Percentiles rank a stretch among this genome's conserved stretches.
Conservation (phyloP, 768 basidiomycete genomes). For the Amanita pseudoporphyria region DNA sequence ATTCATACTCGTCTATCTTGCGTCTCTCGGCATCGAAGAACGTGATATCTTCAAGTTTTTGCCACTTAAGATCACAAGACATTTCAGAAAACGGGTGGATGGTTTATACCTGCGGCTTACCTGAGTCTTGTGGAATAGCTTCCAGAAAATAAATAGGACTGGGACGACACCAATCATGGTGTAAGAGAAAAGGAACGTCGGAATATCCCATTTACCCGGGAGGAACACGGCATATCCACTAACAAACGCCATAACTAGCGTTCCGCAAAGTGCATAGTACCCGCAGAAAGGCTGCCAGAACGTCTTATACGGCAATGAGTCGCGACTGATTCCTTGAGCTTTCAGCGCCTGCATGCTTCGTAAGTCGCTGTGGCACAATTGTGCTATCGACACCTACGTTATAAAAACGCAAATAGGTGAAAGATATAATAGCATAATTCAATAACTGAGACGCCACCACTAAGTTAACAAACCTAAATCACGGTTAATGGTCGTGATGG, state of each 20-base stretch:
- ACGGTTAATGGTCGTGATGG: not conserved
- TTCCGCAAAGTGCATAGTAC: conserved; percentile 38
- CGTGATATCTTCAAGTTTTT: conserved; percentile 24
- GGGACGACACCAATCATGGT: conserved; percentile 35
- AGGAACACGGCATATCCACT: conserved; percentile 44
- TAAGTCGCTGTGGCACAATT: not conserved
- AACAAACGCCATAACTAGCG: conserved; percentile 36
- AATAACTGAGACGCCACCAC: conserved; percentile 39
- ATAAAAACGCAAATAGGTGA: conserved; percentile 40
- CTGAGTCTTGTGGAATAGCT: conserved; percentile 29
- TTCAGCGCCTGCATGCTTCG: conserved; percentile 27
- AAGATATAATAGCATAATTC: conserved; percentile 37
- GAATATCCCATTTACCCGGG: conserved; percentile 36
- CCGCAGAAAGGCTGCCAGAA: conserved; percentile 45
- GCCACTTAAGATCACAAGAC: conserved; percentile 25
- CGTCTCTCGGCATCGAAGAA: conserved; percentile 38
- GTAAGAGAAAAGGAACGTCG: conserved; percentile 42
- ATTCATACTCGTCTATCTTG: conserved; percentile 35
- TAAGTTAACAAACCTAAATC: conserved; percentile 36
- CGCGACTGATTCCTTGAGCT: conserved; percentile 34
- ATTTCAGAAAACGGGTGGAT: not conserved
- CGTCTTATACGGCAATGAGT: conserved; percentile 33
- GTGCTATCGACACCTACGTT: conserved; percentile 19
- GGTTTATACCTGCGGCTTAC: conserved; percentile 17
- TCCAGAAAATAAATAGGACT: conserved; percentile 35